These are phyloP conservation scores for Vitis amurensis DNA, from an alignment of 164 flowering plant genomes.

Conservation along the genomic window DNA sequence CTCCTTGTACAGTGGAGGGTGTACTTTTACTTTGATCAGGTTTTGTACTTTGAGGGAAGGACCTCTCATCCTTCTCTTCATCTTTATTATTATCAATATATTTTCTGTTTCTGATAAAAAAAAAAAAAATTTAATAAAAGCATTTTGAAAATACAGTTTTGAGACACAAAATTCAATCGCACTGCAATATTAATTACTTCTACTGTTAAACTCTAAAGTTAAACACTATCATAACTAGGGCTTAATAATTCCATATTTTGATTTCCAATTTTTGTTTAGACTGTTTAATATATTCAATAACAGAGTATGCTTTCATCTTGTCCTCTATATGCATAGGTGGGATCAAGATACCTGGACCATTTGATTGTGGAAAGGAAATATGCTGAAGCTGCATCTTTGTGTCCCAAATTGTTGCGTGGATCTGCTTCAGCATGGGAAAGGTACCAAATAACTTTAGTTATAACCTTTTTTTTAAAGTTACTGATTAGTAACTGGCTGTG, in stretches of 20 bases:
- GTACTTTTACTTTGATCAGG: too few species aligned
- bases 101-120: too few species aligned
- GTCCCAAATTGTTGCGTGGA: conserved; percentile 93
- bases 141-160: too few species aligned
- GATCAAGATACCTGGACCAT: conserved; percentile 94
- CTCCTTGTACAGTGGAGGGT: too few species aligned
- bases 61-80: too few species aligned
- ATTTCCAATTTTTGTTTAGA: neutral
- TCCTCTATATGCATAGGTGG: conserved; percentile 55
- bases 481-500: conserved; percentile 13
- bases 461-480: neutral
- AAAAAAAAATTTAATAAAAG: too few species aligned
- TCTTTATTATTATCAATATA: too few species aligned
- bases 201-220: too few species aligned
- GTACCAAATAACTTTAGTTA: conserved; percentile 29
- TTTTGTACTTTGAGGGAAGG: too few species aligned
- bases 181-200: too few species aligned
- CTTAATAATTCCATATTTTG: neutral
- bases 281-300: neutral
- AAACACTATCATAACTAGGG: too few species aligned
- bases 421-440: conserved; percentile 99
- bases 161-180: too few species aligned
- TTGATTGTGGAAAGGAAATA: conserved; percentile 94
- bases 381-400: conserved; percentile 93
- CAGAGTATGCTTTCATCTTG: neutral